Conservation (phyloP, 345 rosid genomes). For the Heritiera littoralis region DNA sequence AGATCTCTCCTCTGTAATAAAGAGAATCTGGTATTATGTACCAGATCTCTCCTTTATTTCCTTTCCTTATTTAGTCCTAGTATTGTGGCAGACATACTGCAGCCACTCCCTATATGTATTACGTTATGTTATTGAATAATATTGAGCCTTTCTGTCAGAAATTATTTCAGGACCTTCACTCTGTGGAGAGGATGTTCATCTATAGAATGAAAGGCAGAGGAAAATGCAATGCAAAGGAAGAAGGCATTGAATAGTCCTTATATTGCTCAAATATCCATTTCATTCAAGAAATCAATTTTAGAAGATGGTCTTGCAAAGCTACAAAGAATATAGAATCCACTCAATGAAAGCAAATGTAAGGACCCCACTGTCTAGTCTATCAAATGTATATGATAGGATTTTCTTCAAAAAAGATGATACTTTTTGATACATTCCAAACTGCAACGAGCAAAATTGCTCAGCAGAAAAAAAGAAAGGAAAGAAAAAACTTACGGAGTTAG, state of each 20-base stretch:
- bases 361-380: neutral
- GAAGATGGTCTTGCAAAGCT: neutral
- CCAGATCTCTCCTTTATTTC: too few relatives aligned
- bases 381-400: neutral
- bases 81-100: too few relatives aligned
- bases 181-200: neutral
- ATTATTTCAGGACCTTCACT: neutral
- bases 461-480: neutral
- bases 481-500: slow-evolving; percentile 65
- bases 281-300: neutral
- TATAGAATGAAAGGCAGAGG: neutral
- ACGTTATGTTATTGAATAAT: too few relatives aligned
- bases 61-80: too few relatives aligned
- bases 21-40: too few relatives aligned
- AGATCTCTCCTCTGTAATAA: too few relatives aligned
- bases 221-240: neutral
- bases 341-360: neutral
- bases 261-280: neutral
- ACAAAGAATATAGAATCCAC: neutral
- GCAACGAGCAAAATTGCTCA: neutral
- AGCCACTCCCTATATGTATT: too few relatives aligned
- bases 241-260: neutral
- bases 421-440: neutral
- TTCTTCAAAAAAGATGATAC: neutral
- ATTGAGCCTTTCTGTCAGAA: too few relatives aligned